A percentile compares a stretch with the other conserved stretches of the same genome.
These are phyloP conservation scores for Ecytonucleospora hepatopenaei DNA, from an alignment of 371 early-diverging fungal genomes.

Conservation along the genomic window DNA sequence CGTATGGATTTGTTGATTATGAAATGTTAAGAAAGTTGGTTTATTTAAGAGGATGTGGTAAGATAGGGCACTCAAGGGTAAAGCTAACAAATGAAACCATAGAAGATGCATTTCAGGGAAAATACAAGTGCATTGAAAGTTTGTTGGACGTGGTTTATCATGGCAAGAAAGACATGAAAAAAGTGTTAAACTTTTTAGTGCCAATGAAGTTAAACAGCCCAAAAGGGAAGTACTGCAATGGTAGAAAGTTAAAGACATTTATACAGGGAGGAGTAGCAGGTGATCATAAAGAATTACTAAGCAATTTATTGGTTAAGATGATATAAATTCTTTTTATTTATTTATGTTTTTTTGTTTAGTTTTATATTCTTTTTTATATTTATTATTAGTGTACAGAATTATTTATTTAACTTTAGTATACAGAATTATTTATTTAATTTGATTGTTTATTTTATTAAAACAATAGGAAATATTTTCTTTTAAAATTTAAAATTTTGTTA, in stretches of 20 bases:
- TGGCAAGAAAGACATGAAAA: slow-evolving; percentile 88
- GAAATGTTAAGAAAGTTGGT: slow-evolving; percentile 92
- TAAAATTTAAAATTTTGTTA: too few species aligned
- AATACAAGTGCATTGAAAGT: slow-evolving; percentile 90
- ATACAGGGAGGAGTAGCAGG: slow-evolving; percentile 91
- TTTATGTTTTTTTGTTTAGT: neutral
- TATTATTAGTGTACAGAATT: neutral
- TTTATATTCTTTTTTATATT: neutral
- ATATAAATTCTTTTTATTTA: slow-evolving; percentile 52
- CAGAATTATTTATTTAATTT: too few species aligned
- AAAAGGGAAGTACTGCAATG: slow-evolving; percentile 75
- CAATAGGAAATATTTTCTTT: too few species aligned
- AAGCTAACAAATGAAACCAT: slow-evolving; percentile 85
- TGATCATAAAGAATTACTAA: slow-evolving; percentile 83
- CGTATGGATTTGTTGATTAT: slow-evolving; percentile 82
- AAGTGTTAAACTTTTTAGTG: slow-evolving; percentile 93
- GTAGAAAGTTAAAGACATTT: slow-evolving; percentile 85
- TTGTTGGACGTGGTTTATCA: slow-evolving; percentile 93
- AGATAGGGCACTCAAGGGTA: slow-evolving; percentile 56
- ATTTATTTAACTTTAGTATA: too few species aligned
- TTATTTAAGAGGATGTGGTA: slow-evolving; percentile 97
- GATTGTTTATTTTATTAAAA: too few species aligned
- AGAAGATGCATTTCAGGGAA: slow-evolving; percentile 75
- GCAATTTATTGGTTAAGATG: slow-evolving; percentile 83
- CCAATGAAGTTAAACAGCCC: slow-evolving; percentile 96